These are phyloP conservation scores for Hypoxylon cercidicola DNA, from an alignment of 495 filamentous ascomycete species.

Conservation along the genomic window DNA sequence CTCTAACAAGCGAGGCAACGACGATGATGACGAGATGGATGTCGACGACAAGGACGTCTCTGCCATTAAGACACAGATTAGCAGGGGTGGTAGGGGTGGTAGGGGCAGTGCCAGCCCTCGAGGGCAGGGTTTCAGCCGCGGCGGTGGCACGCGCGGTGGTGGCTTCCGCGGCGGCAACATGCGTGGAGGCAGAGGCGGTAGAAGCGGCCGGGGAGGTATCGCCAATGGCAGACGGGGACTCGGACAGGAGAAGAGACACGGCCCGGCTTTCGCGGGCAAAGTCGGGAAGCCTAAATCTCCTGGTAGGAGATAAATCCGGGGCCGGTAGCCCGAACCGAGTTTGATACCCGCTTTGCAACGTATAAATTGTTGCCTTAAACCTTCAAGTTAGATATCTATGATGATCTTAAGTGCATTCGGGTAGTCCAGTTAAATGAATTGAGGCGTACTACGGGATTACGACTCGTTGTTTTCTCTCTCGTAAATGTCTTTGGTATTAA, in stretches of 20 bases:
- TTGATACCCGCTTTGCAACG: slow-evolving; percentile 43
- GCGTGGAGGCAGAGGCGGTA: slow-evolving; percentile 48
- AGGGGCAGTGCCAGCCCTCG: slow-evolving; percentile 26
- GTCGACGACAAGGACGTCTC: slow-evolving; percentile 70
- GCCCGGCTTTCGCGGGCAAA: slow-evolving; percentile 44
- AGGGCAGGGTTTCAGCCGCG: slow-evolving; percentile 39
- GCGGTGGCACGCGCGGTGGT: slow-evolving; percentile 42
- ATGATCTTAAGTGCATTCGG: slow-evolving; percentile 13
- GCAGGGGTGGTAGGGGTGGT: slow-evolving; percentile 33
- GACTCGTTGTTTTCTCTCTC: slow-evolving; percentile 1
- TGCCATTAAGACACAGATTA: slow-evolving; percentile 59
- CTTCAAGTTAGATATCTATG: slow-evolving; percentile 8
- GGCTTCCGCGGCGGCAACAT: slow-evolving; percentile 32
- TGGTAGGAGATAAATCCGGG: slow-evolving; percentile 38
- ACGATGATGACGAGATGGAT: slow-evolving; percentile 73
- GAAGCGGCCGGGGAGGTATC: slow-evolving; percentile 57
- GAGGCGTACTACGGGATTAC: slow-evolving; percentile 19
- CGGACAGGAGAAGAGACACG: slow-evolving; percentile 58
- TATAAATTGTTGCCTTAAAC: slow-evolving; percentile 13
- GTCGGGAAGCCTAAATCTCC: slow-evolving; percentile 54
- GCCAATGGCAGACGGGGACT: slow-evolving; percentile 57
- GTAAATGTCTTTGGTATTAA: slow-evolving; percentile 21
- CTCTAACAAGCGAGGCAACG: slow-evolving; percentile 70
- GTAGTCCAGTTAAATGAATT: slow-evolving; percentile 1
- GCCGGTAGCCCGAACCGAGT: slow-evolving; percentile 4